Evolutionary conservation across 805 yeast species (phyloP).

Genomic region (Myxozyma nipponensis): DNA sequence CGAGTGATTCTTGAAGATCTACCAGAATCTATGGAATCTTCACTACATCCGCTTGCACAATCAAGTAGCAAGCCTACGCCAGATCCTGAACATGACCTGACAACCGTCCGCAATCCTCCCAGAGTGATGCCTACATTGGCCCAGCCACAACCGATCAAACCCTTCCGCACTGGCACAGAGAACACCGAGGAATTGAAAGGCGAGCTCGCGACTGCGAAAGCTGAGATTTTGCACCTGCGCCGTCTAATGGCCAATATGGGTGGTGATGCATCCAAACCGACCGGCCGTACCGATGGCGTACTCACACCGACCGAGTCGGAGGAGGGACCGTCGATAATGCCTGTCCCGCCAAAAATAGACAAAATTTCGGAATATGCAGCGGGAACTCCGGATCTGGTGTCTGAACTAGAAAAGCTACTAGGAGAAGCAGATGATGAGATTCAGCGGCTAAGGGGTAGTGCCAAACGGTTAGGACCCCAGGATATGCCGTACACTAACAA

Average conservation of each 20-base stretch:
- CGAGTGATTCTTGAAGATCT: neutral
- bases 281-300: neutral
- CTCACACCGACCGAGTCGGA: neutral
- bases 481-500: constrained; percentile 21
- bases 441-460: constrained; percentile 9
- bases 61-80: neutral
- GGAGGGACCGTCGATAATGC: neutral
- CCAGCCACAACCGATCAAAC: neutral
- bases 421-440: constrained; percentile 12
- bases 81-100: neutral
- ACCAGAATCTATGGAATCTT: neutral
- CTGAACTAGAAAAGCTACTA: constrained; percentile 13
- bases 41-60: neutral
- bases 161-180: neutral
- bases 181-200: neutral
- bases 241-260: neutral
- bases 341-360: neutral
- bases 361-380: neutral
- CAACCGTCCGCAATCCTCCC: neutral
- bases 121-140: too few species aligned
- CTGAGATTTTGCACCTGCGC: constrained; percentile 16
- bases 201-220: constrained; percentile 13
- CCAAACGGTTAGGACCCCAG: constrained; percentile 18
- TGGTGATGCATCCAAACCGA: neutral
- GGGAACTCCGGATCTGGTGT: neutral